phyloP scores from a whole-genome alignment of 495 filamentous ascomycete species.

The Penicillium fimorum region DNA sequence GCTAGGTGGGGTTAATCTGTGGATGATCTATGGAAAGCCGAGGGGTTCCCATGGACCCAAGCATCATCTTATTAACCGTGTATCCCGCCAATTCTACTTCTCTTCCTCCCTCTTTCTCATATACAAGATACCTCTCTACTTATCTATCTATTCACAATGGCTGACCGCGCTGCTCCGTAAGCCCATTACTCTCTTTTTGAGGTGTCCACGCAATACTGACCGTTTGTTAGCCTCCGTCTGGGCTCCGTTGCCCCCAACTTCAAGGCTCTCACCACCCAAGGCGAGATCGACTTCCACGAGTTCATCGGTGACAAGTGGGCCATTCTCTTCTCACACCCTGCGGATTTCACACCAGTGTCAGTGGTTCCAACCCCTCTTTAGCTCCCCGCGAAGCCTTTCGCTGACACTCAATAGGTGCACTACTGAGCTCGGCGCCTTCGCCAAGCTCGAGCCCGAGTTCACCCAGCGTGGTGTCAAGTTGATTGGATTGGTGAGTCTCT shows the following conservation, averaged over 20 bases:
- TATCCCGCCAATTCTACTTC: conserved; percentile 9
- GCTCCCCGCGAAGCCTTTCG: not conserved
- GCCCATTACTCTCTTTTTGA: conserved; percentile 20
- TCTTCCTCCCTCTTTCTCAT: conserved; percentile 8
- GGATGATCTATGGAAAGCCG: conserved; percentile 2
- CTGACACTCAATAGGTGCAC: conserved; percentile 61
- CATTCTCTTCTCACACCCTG: conserved; percentile 94
- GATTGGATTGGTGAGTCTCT: conserved; percentile 77
- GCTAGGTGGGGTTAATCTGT: not conserved
- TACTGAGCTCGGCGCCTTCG: conserved; percentile 95
- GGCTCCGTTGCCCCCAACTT: conserved; percentile 91
- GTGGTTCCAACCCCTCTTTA: not conserved
- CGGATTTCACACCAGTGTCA: conserved; percentile 68
- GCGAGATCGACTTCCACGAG: conserved; percentile 94
- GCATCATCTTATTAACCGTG: conserved; percentile 23
- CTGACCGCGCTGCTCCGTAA: conserved; percentile 51
- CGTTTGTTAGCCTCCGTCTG: conserved; percentile 69
- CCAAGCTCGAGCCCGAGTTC: conserved; percentile 97
- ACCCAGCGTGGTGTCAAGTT: conserved; percentile 89
- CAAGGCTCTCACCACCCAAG: conserved; percentile 85
- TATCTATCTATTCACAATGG: conserved; percentile 47
- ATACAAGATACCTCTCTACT: not conserved
- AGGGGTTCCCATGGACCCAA: not conserved
- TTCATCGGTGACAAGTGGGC: conserved; percentile 94
- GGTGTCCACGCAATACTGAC: conserved; percentile 4